phyloP scores from a whole-genome alignment of 305 asterid genomes.

The Solanum hybrid region DNA sequence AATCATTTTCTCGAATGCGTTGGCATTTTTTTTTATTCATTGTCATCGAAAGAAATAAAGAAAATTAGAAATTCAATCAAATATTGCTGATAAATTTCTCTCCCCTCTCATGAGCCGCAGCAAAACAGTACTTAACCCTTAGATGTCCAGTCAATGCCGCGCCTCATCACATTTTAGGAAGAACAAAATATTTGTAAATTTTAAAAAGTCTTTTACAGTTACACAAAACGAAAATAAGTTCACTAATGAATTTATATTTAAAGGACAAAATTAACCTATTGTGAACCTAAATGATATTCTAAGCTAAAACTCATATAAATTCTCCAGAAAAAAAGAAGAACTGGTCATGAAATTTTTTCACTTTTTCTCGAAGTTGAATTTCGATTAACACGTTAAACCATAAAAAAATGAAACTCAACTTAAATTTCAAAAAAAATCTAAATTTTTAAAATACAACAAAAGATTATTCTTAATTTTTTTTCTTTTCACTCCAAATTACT shows the following conservation, averaged over 20 bases:
- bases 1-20: not conserved
- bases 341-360: not conserved
- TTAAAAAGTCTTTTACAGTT: not conserved
- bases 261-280: not conserved
- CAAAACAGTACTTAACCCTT: not conserved
- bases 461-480: not conserved
- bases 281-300: not conserved
- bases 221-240: not conserved
- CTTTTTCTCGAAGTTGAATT: not conserved
- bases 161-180: not conserved
- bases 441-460: not conserved
- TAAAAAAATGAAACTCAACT: not conserved
- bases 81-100: not conserved
- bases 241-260: not conserved
- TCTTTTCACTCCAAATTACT: not conserved
- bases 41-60: not conserved
- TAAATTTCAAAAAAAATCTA: not conserved
- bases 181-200: not conserved
- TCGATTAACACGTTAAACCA: not conserved
- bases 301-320: not conserved
- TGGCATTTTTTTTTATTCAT: no score
- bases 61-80: not conserved
- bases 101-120: not conserved
- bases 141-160: not conserved
- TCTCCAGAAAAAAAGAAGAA: not conserved